Conservation (phyloP, 202 grass and related monocot genomes). For the Schoenoplectus tabernaemontani region DNA sequence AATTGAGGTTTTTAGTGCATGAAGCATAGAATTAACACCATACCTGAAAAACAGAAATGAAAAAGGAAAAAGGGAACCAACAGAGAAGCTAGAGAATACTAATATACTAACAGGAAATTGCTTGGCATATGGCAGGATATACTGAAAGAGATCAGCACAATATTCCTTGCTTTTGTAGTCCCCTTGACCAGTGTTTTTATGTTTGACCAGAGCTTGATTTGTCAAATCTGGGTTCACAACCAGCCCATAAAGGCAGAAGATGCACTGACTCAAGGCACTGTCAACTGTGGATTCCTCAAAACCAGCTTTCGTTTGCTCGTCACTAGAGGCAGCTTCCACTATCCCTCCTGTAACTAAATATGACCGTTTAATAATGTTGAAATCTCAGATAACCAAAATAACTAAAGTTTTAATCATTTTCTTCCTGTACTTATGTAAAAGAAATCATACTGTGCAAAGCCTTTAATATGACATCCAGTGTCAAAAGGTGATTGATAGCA, state of each 20-base stretch:
- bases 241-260: constrained; percentile 92
- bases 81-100: neutral
- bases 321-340: constrained; percentile 28
- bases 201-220: constrained; percentile 63
- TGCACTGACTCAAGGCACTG: constrained; percentile 74
- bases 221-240: constrained; percentile 82
- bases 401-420: neutral
- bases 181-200: constrained; percentile 83
- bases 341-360: constrained; percentile 52
- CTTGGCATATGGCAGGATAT: constrained; percentile 85
- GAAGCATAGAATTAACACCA: too few species aligned
- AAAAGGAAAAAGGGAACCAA: neutral
- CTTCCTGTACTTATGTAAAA: neutral
- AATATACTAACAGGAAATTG: constrained; percentile 67
- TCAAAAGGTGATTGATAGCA: constrained; percentile 78
- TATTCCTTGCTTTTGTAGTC: constrained; percentile 94
- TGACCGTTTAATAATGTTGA: constrained; percentile 4
- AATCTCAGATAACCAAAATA: neutral
- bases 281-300: constrained; percentile 63
- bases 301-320: constrained; percentile 38
- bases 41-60: neutral
- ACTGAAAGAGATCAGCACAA: constrained; percentile 92
- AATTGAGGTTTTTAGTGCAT: too few species aligned
- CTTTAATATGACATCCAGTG: constrained; percentile 36
- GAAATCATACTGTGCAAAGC: constrained; percentile 51